These are phyloP conservation scores for Oryza glaberrima DNA, from an alignment of 176 grass and related monocot species.

Conservation along the genomic window DNA sequence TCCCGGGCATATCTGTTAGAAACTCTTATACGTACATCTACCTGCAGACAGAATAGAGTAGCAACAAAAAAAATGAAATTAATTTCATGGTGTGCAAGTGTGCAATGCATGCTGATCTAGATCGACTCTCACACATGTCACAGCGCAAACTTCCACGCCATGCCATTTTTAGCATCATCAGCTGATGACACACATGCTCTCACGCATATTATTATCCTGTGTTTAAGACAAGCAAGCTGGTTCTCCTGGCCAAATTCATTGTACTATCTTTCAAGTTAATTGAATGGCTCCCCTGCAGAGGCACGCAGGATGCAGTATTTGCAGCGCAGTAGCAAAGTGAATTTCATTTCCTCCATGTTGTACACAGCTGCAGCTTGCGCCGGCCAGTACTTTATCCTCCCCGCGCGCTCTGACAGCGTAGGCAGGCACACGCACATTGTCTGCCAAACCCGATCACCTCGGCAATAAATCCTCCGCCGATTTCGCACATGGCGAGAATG, in stretches of 20 bases:
- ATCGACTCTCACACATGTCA: too few relatives aligned
- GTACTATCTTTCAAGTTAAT: not conserved
- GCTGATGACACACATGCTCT: not conserved
- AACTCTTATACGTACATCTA: too few relatives aligned
- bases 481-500: conserved; percentile 35
- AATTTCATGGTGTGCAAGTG: too few relatives aligned
- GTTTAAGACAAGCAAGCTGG: not conserved
- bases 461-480: conserved; percentile 36
- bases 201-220: not conserved
- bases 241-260: not conserved
- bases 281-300: not conserved
- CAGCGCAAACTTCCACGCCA: not conserved
- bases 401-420: conserved; percentile 8
- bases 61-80: too few relatives aligned
- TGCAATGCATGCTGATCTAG: too few relatives aligned
- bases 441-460: conserved; percentile 15
- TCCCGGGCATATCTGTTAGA: too few relatives aligned
- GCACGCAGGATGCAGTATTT: not conserved
- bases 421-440: not conserved
- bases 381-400: not conserved
- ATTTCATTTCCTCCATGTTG: conserved; percentile 1
- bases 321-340: not conserved
- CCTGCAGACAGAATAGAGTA: too few relatives aligned
- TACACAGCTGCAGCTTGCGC: too few relatives aligned
- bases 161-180: not conserved